phyloP scores from a whole-genome alignment of 2,329 filamentous ascomycete species.

The Graphiopsis chlorocephala region DNA sequence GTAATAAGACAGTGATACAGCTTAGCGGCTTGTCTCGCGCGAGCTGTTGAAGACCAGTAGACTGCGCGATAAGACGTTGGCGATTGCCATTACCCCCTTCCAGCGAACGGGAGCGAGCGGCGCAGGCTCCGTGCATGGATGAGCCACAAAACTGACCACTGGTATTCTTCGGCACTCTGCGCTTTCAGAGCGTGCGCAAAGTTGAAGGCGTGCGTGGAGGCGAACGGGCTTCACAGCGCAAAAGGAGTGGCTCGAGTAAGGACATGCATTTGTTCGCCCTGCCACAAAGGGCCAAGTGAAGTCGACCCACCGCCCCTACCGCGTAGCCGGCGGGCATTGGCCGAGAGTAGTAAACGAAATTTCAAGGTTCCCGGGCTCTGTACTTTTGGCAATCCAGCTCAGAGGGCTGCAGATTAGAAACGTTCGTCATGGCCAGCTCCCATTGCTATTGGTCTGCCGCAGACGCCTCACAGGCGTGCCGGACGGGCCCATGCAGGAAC shows the following conservation, averaged over 20 bases:
- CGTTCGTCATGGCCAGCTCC: neutral
- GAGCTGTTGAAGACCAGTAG: conserved; percentile 12
- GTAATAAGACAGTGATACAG: conserved; percentile 13
- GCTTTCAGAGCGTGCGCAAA: neutral
- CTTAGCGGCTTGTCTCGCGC: conserved; percentile 14
- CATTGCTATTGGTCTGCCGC: neutral
- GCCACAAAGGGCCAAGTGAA: conserved; percentile 2
- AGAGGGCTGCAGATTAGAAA: conserved; percentile 9
- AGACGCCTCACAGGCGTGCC: neutral
- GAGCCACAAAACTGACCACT: neutral
- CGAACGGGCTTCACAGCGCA: neutral
- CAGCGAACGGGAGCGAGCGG: neutral
- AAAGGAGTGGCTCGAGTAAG: neutral
- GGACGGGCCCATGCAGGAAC: conserved; percentile 5
- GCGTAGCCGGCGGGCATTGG: neutral
- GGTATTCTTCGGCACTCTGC: conserved; percentile 7
- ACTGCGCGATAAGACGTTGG: conserved; percentile 3
- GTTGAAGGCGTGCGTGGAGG: neutral
- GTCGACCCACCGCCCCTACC: neutral
- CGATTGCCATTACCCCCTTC: conserved; percentile 1
- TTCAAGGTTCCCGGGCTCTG: conserved; percentile 2
- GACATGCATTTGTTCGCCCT: conserved; percentile 1
- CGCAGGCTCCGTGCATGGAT: conserved; percentile 6
- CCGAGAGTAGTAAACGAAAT: neutral
- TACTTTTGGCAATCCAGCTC: neutral